A percentile compares a stretch with the other conserved stretches of the same genome.
Conservation (phyloP, 2,329 filamentous ascomycete species). For the Chrysoporthe austroafricana region DNA sequence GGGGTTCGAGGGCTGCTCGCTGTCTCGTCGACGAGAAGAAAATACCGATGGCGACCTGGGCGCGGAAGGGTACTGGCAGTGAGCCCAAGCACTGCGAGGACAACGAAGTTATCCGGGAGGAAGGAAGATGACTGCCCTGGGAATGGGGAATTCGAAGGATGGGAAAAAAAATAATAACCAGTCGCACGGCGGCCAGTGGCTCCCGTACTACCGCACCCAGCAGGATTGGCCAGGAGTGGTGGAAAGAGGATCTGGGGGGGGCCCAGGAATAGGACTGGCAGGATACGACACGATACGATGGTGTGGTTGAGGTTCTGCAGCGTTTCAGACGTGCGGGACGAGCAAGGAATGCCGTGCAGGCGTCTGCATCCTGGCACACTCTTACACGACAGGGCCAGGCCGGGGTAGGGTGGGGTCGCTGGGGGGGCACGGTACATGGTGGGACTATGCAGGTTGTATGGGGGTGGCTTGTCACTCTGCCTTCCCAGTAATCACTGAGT, state of each 20-base stretch:
- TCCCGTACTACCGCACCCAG: not conserved
- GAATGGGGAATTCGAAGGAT: not conserved
- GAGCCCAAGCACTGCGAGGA: slow-evolving; percentile 16
- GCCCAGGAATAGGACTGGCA: slow-evolving; percentile 6
- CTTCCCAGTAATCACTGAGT: no score
- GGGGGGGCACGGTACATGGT: not conserved
- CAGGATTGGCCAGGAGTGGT: slow-evolving; percentile 5
- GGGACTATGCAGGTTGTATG: no score
- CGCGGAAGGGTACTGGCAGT: slow-evolving; percentile 4
- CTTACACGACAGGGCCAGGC: not conserved
- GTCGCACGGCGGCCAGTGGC: not conserved
- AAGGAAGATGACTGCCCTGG: not conserved
- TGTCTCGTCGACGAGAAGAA: slow-evolving; percentile 24
- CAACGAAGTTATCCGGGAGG: not conserved
- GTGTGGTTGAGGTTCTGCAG: slow-evolving; percentile 35
- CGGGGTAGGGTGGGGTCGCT: not conserved
- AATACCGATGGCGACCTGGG: not conserved
- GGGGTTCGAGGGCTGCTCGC: not conserved
- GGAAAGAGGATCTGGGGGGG: not conserved
- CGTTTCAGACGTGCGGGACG: slow-evolving; percentile 47
- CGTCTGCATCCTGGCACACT: slow-evolving; percentile 13
- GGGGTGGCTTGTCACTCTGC: no score
- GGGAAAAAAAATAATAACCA: not conserved
- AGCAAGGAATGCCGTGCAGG: slow-evolving; percentile 31
- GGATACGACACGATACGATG: slow-evolving; percentile 32